A percentile compares a stretch with the other conserved stretches of the same genome.
These are phyloP conservation scores for Ogataea trehalophila DNA, from an alignment of 805 yeast species.

Conservation along the genomic window DNA sequence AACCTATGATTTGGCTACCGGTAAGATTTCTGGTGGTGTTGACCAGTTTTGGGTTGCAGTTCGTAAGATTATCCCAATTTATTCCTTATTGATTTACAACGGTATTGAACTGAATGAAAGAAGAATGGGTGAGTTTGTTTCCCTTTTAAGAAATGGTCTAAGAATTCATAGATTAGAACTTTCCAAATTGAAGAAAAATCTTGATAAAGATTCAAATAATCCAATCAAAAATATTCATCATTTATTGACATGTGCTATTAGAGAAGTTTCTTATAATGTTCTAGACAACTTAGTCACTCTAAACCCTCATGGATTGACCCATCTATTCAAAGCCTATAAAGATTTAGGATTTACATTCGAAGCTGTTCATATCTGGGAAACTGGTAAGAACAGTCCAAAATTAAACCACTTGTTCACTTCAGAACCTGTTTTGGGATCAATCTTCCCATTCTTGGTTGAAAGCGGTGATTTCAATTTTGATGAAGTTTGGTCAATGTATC, in stretches of 20 bases:
- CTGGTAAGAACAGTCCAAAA: constrained; percentile 43
- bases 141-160: constrained; percentile 49
- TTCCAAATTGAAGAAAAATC: constrained; percentile 51
- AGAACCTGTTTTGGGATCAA: constrained; percentile 63
- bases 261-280: constrained; percentile 48
- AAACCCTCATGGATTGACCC: constrained; percentile 53
- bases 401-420: constrained; percentile 46
- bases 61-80: constrained; percentile 45
- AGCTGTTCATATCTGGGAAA: constrained; percentile 67
- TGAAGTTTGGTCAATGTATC: constrained; percentile 55
- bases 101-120: constrained; percentile 41
- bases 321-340: constrained; percentile 51
- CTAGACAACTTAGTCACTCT: constrained; percentile 39
- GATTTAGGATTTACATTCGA: constrained; percentile 59
- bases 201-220: constrained; percentile 53
- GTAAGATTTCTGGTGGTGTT: constrained; percentile 35
- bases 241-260: constrained; percentile 43
- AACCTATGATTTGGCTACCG: constrained; percentile 34
- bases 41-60: constrained; percentile 50
- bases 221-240: constrained; percentile 52
- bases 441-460: constrained; percentile 62
- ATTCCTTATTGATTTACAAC: constrained; percentile 40
- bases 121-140: constrained; percentile 45
- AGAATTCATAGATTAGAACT: constrained; percentile 52
- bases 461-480: constrained; percentile 55